Evolutionary conservation across 1,284 basidiomycete genomes (phyloP).

Genomic region (Sporisorium sorghi): DNA sequence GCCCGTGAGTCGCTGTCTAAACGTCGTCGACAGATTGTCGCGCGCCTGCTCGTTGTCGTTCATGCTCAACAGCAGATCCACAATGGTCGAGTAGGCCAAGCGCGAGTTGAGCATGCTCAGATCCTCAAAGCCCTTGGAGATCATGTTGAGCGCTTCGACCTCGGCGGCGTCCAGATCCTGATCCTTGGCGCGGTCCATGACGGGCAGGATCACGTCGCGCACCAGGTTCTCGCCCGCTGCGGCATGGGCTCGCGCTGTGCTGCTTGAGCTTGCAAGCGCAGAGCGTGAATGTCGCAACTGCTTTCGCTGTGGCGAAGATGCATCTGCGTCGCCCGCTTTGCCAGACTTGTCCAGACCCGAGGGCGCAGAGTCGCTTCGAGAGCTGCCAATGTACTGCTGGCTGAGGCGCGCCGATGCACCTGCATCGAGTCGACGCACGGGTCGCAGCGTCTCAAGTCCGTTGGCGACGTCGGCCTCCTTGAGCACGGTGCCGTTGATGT

Average conservation of each 20-base stretch:
- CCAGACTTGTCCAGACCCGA: constrained; percentile 26
- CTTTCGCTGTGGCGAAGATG: constrained; percentile 16
- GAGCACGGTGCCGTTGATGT: constrained; percentile 79
- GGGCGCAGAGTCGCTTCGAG: constrained; percentile 38
- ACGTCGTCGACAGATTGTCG: constrained; percentile 53
- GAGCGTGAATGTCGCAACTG: constrained; percentile 43
- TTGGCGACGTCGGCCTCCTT: constrained; percentile 78
- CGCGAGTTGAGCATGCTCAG: constrained; percentile 83
- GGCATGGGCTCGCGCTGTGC: constrained; percentile 37
- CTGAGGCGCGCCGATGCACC: constrained; percentile 81
- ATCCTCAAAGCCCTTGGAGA: constrained; percentile 87
- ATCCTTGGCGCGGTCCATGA: constrained; percentile 54
- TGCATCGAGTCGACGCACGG: constrained; percentile 89
- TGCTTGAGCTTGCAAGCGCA: constrained; percentile 35
- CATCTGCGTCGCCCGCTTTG: constrained; percentile 6
- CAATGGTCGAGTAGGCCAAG: constrained; percentile 84
- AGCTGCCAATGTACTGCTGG: constrained; percentile 79
- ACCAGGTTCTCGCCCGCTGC: constrained; percentile 52
- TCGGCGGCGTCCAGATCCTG: constrained; percentile 86
- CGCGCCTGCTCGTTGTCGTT: constrained; percentile 72
- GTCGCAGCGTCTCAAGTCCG: constrained; percentile 84
- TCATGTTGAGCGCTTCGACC: constrained; percentile 87
- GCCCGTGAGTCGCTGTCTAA: constrained; percentile 42
- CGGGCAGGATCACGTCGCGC: constrained; percentile 57
- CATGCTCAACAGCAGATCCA: constrained; percentile 89